Percentiles rank a stretch among this genome's conserved stretches.
phyloP scores from a whole-genome alignment of 495 filamentous ascomycete species.

The Friedmanniomyces simplex region DNA sequence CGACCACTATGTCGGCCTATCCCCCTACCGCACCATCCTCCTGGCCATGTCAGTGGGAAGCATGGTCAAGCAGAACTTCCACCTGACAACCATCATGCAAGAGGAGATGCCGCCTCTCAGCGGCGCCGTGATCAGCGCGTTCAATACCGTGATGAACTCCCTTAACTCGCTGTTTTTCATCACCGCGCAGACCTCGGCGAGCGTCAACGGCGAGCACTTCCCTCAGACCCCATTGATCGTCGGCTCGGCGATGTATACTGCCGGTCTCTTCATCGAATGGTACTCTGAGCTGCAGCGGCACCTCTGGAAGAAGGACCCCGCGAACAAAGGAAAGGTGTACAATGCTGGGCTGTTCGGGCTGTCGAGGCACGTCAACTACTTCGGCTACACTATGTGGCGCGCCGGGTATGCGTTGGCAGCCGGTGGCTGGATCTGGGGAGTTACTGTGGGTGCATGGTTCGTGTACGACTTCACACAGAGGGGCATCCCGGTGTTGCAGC shows the following conservation, averaged over 20 bases:
- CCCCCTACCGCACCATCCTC: conserved; percentile 35
- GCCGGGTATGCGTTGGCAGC: conserved; percentile 23
- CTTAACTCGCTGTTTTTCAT: conserved; percentile 26
- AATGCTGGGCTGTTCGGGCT: conserved; percentile 19
- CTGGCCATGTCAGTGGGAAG: conserved; percentile 41
- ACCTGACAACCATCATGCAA: conserved; percentile 31
- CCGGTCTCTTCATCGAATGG: conserved; percentile 21
- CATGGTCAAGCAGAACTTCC: conserved; percentile 43
- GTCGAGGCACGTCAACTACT: conserved; percentile 25
- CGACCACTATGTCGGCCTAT: conserved; percentile 30
- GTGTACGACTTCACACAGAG: conserved; percentile 15
- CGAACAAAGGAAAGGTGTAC: conserved; percentile 25
- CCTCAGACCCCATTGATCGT: conserved; percentile 24
- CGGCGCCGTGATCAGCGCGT: conserved; percentile 30
- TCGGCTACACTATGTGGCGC: conserved; percentile 26
- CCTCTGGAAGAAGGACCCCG: conserved; percentile 18
- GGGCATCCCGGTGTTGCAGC: conserved; percentile 22
- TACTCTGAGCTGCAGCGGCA: conserved; percentile 19
- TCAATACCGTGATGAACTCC: conserved; percentile 41
- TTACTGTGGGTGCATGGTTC: conserved; percentile 1
- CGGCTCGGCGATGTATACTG: conserved; percentile 20
- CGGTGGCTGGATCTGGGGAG: conserved; percentile 25
- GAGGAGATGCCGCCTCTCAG: conserved; percentile 35
- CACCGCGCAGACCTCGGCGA: conserved; percentile 18
- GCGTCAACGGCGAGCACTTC: conserved; percentile 22